These are phyloP conservation scores for Mycena crocata DNA, from an alignment of 768 basidiomycete species.

Conservation along the genomic window DNA sequence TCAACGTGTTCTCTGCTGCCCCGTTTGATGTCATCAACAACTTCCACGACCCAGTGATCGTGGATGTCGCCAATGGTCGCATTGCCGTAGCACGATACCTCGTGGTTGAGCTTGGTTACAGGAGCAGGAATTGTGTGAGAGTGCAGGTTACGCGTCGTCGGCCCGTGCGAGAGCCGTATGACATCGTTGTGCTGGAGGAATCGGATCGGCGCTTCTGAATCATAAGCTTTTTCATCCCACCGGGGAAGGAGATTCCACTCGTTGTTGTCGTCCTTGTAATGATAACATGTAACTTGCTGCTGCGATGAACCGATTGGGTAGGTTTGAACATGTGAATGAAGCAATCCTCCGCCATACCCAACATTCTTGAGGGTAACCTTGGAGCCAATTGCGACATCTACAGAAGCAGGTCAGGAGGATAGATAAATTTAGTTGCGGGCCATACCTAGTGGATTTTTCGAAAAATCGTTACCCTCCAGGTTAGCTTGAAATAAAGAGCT, in stretches of 20 bases:
- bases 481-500: conserved; percentile 98
- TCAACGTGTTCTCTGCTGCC: conserved; percentile 68
- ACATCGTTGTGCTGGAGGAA: conserved; percentile 83
- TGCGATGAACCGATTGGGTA: conserved; percentile 92
- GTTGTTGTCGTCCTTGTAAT: conserved; percentile 99
- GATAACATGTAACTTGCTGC: conserved; percentile 98
- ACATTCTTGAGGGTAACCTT: conserved; percentile 95
- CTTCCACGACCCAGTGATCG: conserved; percentile 93
- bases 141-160: conserved; percentile 93
- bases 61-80: conserved; percentile 86
- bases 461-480: conserved; percentile 92
- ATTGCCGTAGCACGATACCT: conserved; percentile 96
- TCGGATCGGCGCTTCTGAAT: conserved; percentile 73
- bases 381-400: conserved; percentile 91
- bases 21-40: conserved; percentile 88
- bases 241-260: conserved; percentile 84
- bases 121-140: conserved; percentile 92
- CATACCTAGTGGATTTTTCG: conserved; percentile 87
- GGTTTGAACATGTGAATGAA: conserved; percentile 97
- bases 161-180: conserved; percentile 82
- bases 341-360: conserved; percentile 95
- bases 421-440: neutral
- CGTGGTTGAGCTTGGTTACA: conserved; percentile 87
- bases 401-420: conserved; percentile 6
- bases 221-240: conserved; percentile 80